Evolutionary conservation across 768 basidiomycete genomes (phyloP), one percentile per base, ranked within the genome.

Genomic region (Tubosaeta sp.): DNA sequence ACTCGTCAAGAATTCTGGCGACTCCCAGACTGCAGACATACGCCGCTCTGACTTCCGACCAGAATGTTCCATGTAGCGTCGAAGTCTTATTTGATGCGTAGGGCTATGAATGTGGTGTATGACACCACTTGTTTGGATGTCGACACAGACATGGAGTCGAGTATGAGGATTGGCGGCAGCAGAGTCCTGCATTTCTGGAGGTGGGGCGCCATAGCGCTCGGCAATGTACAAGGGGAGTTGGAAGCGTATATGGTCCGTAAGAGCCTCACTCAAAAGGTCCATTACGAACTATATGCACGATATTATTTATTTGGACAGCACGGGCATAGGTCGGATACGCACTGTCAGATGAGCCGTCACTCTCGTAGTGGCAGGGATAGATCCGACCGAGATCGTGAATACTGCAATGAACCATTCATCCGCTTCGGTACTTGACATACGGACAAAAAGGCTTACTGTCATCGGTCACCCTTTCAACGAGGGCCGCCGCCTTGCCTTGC

Each of bases 301-400:
- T 14, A 16, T 56, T 7, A 41, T 48, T 54, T 17, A 26, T 8
- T 8, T 31, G 25, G 12, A 39, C 17, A 31, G 22, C 22, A 41
- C 1, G 5, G 27, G n/a, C 3, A 51, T 10, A 1, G 17, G 35
- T 12, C 3, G 9, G 19, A 35, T 44, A 59, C 75, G 48, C 57
- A 82, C 81, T 41, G 74, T 75, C 32, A 82, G 25, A 32, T 64
- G 66, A 0, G 73, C 71, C 25, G 65, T 67, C 4, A 82, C 74
- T 1, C 62, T 74, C 38, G 72, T 56, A 2, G 56, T 54, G 0
- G 76, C 67, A 29, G 78, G 77, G 46, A 84, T 73, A 0, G 77
- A 75, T 10, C 82, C 82, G 5, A 84, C 58, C 4, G 82, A 83
- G 34, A 84, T 79, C 0, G 75, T 79, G 59, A 83, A 82, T 48